Base-by-base conservation (phyloP, 352 stramenopile species). In the Pythium brassicae region DNA sequence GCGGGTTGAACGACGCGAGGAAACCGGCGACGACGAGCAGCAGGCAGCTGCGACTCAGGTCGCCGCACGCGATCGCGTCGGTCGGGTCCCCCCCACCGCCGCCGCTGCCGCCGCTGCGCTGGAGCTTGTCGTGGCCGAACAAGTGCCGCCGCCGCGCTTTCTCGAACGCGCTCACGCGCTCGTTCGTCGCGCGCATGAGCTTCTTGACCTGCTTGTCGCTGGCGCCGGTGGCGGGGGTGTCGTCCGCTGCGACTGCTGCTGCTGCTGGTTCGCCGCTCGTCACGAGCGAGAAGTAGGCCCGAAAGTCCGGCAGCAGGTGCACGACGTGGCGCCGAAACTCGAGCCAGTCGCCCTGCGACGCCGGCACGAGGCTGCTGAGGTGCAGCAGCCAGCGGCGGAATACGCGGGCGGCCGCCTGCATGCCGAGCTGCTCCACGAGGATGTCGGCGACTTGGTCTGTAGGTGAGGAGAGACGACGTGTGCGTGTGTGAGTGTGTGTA, bases 1-100 rank as follows among this genome's bases (percentile, higher is more conserved):
- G 77, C 5, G 82, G 80, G 50, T 87, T 94, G 58, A 94, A 94
- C 11, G 81, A 92, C 19, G 83, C 77, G 37, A 94, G 46, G 54
- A 86, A 91, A 0, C 74, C 75, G 22, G 83, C 83, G 43, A 94
- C 57, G 25, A 94, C 68, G 42, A 94, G 66, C 39, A 92, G 61
- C 48, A 91, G 63, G 23, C 83, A 88, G 53, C 79, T 86, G 14
- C 68, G 71, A 35, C 72, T 88, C 50, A 92, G 59, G 40, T 86
- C 80, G 12, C 65, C 71, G 51, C 66, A 81, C n/a, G 76, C 72
- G 64, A 84, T 81, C 42, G 83, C 66, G 23, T 83, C 64, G 12
- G 66, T 65, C 6, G 62, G 59, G 20, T 71, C 67, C 7, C 57
- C 60, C 14, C 34, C n/a, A n/a, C n/a, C n/a, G n/a, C n/a, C n/a